Evolutionary conservation across 1,284 basidiomycete genomes (phyloP), one percentile per base, ranked within the genome.

Genomic region (Quambalaria eucalypti): DNA sequence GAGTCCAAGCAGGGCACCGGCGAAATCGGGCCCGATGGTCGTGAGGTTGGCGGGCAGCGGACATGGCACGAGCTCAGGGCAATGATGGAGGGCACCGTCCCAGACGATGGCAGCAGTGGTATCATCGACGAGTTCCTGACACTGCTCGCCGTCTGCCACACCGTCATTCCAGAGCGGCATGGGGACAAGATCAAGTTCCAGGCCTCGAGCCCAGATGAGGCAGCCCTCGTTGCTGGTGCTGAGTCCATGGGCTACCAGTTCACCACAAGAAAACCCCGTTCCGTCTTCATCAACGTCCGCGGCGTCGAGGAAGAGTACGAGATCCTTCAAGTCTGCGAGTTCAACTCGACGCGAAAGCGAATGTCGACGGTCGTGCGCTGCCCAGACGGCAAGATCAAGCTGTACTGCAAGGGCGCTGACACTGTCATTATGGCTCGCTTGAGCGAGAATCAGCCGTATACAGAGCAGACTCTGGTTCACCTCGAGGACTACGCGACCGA

Each of bases 341-440:
- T 99, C 82, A 98, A 97, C 76, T 95, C 90, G 48, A 90, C 90
- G 0, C 83, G 93, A 47, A 98, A 99, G 76, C 83, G 95, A 55
- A 98, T 99, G 95, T 96, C 92, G 21, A 92, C 90, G 0, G 78
- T 99, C 56, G 84, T 99, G 26, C 84, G 90, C 16, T 81, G 83
- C 31, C 87, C 92, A 0, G 85, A 91, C 66, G 90, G 93, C 53
- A 85, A 84, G 74, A 89, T 98, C 79, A 95, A 91, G 78, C 78
- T 99, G 10, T 97, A 88, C 75, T 91, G 87, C 69, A 99, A 99
- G 77, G 95, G 95, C 28, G 95, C 95, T 1, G 95, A 99, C 74
- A 97, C 91, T 1, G 95, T 98, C 65, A 96, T 75, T 29, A 51
- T 74, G 23, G 65, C 63, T n/a, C 59, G 70, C 1, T 58, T 71